Conservation (phyloP, 768 basidiomycete genomes). For the Lactarius indigo region DNA sequence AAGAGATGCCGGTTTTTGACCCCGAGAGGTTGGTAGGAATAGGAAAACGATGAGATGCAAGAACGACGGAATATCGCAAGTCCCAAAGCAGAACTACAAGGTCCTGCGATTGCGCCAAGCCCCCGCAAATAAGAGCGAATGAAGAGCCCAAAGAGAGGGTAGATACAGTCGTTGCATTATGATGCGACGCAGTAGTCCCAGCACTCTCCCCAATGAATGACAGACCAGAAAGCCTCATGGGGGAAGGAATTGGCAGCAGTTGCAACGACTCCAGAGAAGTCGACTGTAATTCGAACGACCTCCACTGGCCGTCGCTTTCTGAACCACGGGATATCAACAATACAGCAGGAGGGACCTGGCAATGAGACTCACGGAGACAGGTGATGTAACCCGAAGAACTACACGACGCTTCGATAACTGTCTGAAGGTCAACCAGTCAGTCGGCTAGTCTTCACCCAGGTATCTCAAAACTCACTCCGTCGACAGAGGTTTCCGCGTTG, state of each 20-base stretch:
- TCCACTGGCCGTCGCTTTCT: slow-evolving; percentile 48
- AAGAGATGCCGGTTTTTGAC: slow-evolving; percentile 32
- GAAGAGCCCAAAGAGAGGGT: slow-evolving; percentile 53
- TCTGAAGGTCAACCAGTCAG: slow-evolving; percentile 20
- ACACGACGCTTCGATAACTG: slow-evolving; percentile 31
- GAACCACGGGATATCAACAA: slow-evolving; percentile 3
- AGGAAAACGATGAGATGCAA: slow-evolving; percentile 50
- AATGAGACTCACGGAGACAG: slow-evolving; percentile 30
- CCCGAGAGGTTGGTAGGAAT: slow-evolving; percentile 43
- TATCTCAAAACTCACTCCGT: slow-evolving; percentile 7
- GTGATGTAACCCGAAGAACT: slow-evolving; percentile 33
- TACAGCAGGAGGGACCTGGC: neutral
- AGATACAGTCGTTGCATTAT: slow-evolving; percentile 31
- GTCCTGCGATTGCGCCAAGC: slow-evolving; percentile 39
- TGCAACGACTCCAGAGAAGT: neutral
- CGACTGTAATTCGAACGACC: slow-evolving; percentile 32
- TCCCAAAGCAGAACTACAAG: slow-evolving; percentile 65
- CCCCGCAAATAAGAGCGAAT: slow-evolving; percentile 51
- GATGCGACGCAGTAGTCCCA: neutral
- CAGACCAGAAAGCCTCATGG: slow-evolving; percentile 14
- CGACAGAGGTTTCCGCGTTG: slow-evolving; percentile 6
- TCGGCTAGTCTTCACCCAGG: neutral
- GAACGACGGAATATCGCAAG: slow-evolving; percentile 59
- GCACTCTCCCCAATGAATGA: slow-evolving; percentile 17
- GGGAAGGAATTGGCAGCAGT: slow-evolving; percentile 2